Conservation (phyloP, 768 basidiomycete species). For the Pulveroboletus frians region DNA sequence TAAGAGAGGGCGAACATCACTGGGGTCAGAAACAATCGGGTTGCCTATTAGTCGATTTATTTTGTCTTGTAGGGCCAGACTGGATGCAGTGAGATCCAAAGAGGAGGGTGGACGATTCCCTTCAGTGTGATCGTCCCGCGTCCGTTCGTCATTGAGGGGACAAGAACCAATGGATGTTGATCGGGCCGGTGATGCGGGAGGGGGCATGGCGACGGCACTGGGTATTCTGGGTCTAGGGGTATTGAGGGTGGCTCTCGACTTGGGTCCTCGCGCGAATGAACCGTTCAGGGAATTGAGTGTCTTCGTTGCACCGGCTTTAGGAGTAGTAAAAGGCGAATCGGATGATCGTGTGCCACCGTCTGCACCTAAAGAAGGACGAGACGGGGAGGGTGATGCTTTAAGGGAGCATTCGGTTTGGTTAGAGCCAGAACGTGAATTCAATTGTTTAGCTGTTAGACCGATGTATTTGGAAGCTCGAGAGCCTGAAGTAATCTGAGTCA, state of each 20-base stretch:
- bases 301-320: constrained; percentile 46
- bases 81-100: constrained; percentile 36
- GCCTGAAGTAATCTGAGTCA: constrained; percentile 63
- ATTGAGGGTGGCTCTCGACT: constrained; percentile 31
- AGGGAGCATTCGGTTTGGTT: constrained; percentile 18
- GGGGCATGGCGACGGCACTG: constrained; percentile 76
- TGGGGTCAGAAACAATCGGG: constrained; percentile 13
- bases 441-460: constrained; percentile 78
- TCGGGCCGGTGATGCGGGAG: constrained; percentile 59
- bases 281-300: constrained; percentile 8
- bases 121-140: constrained; percentile 9
- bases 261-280: constrained; percentile 20
- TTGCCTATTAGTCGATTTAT: constrained; percentile 41
- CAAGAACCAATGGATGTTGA: constrained; percentile 31
- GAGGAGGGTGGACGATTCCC: constrained; percentile 20
- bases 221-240: constrained; percentile 66
- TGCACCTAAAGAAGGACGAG: constrained; percentile 33
- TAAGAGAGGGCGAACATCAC: constrained; percentile 13
- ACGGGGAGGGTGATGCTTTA: constrained; percentile 32
- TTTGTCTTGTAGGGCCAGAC: constrained; percentile 44
- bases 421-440: constrained; percentile 42
- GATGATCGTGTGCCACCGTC: constrained; percentile 35
- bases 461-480: constrained; percentile 83
- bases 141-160: constrained; percentile 33
- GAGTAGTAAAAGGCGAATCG: constrained; percentile 63